Evolutionary conservation across 257 asterid genomes (phyloP).

Genomic region (Thymus mandschuricus): DNA sequence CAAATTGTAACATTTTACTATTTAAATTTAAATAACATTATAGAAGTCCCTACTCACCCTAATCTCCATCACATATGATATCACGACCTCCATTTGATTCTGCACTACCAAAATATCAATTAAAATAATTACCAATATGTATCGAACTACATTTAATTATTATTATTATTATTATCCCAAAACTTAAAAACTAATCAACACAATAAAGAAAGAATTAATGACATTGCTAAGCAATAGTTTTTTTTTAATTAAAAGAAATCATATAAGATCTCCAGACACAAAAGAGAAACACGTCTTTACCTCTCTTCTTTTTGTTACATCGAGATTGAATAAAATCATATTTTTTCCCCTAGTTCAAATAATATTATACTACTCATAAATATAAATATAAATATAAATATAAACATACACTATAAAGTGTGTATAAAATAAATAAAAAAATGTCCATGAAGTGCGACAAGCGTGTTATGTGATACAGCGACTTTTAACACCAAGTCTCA

Average conservation of each 20-base stretch:
- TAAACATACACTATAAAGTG: conserved; percentile 28
- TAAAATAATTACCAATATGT: background rate
- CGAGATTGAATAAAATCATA: conserved; percentile 25
- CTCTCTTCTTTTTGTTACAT: conserved; percentile 31
- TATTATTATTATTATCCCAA: too few relatives aligned
- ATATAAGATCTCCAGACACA: conserved; percentile 12
- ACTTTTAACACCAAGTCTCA: conserved; percentile 44
- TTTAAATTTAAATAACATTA: background rate
- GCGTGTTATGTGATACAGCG: conserved; percentile 57
- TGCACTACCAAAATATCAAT: background rate
- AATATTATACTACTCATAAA: background rate
- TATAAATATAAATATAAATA: background rate
- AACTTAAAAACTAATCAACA: background rate
- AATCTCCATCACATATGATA: conserved; percentile 11
- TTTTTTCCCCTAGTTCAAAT: conserved; percentile 4
- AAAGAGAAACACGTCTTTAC: conserved; percentile 29
- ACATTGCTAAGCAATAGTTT: conserved; percentile 1
- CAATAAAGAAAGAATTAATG: background rate
- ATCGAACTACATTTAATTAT: background rate
- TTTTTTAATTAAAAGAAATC: background rate
- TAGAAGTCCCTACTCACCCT: background rate
- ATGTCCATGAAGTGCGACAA: conserved; percentile 55
- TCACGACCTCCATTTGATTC: conserved; percentile 6
- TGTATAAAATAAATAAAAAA: conserved; percentile 21
- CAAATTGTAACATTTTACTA: background rate